Evolutionary conservation across 2,329 filamentous ascomycete genomes (phyloP), one percentile per base, ranked within the genome.

Genomic region (Tympanopsis confertula): DNA sequence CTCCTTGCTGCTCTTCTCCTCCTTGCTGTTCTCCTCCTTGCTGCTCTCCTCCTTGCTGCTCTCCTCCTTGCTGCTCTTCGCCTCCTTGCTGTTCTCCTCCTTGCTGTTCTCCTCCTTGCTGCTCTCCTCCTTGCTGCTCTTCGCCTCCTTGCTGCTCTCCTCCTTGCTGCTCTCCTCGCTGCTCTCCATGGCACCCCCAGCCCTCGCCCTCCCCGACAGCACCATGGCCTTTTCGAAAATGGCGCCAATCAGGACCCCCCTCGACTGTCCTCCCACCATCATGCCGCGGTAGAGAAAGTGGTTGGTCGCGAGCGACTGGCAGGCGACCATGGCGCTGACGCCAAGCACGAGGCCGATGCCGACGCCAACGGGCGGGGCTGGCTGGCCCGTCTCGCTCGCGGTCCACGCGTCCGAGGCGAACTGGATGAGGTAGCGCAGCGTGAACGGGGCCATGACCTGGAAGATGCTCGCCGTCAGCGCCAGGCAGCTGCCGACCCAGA

Each of bases 151-250:
- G 29, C 55, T 45, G 3, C 65, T 54, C 26, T 56, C 60, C 5
- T 53, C 49, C 20, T 62, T 52, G 14, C 53, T 36, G 4, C 52
- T 48, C 36, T 54, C 46, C 1, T 57, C 49, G 12, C 54, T 51
- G n/a, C n/a, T n/a, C n/a, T n/a, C n/a, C n/a, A n/a, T n/a, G n/a
- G n/a, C 50, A 19, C 85, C 86, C 30, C 88, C 89, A 10, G 89
- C 87, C 57, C 81, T 91, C 17, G 91, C 91, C 37, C 88, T 73
- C 10, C 82, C 86, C 0, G 88, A 95, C 13, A 96, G 72, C 37
- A 78, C 79, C 80, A 95, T 86, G 3, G 86, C 78, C 58, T 96
- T 96, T 54, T 91, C 85, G 51, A 94, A 96, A 41, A 96, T 86
- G 41, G 87, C 62, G 17, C 83, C 76, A 47, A 95, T 94, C 32